A percentile compares a stretch with the other conserved stretches of the same genome.
phyloP scores from a whole-genome alignment of 2,329 filamentous ascomycete species.

The Aureobasidium subglaciale region DNA sequence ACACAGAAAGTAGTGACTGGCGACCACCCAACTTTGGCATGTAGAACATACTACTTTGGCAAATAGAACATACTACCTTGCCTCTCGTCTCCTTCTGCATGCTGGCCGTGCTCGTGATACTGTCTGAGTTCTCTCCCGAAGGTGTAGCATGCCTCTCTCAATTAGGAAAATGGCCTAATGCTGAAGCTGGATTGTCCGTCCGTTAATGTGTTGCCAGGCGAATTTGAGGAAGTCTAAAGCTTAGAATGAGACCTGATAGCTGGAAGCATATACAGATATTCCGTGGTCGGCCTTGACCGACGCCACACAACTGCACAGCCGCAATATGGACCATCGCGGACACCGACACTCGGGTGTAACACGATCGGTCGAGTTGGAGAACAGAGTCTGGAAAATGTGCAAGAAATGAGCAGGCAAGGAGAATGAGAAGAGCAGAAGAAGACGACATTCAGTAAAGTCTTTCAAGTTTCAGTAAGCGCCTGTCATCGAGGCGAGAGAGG shows the following conservation, averaged over 20 bases:
- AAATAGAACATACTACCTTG: neutral
- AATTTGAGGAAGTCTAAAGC: neutral
- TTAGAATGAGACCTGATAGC: neutral
- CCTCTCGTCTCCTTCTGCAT: neutral
- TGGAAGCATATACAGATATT: neutral
- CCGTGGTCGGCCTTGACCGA: constrained; percentile 12
- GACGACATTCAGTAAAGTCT: neutral
- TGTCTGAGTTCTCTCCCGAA: neutral
- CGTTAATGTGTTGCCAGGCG: constrained; percentile 1
- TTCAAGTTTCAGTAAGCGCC: constrained; percentile 12
- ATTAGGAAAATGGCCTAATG: neutral
- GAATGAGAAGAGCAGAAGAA: neutral
- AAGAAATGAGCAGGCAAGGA: too few species aligned
- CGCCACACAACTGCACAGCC: constrained; percentile 11
- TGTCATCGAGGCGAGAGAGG: neutral
- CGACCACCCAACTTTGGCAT: too few species aligned
- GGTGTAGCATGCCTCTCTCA: neutral
- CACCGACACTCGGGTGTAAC: constrained; percentile 6
- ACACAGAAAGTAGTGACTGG: too few species aligned
- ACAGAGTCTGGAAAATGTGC: too few species aligned
- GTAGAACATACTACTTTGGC: neutral
- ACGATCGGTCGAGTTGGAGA: neutral
- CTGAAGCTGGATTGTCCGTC: neutral
- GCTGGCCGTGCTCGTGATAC: neutral
- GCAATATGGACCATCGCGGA: constrained; percentile 5